A percentile compares a stretch with the other conserved stretches of the same genome.
These are phyloP conservation scores for Nigrograna mackinnonii DNA, from an alignment of 2,329 filamentous ascomycete genomes.

Conservation along the genomic window DNA sequence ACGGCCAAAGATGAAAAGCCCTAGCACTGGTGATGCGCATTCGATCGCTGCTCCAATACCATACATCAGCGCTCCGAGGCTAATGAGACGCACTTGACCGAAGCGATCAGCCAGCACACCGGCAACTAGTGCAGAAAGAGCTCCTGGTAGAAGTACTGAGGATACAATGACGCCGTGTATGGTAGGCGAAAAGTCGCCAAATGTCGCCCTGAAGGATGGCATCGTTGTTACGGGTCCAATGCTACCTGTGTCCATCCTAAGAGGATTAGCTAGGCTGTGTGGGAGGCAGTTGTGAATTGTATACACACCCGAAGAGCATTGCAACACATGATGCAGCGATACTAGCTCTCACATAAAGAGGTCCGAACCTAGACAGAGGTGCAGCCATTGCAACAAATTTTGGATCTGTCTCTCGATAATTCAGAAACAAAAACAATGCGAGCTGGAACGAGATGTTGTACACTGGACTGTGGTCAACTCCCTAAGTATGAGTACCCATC, in stretches of 20 bases:
- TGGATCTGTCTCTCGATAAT: too few relatives aligned
- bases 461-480: too few relatives aligned
- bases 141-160: constrained; percentile 60
- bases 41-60: constrained; percentile 58
- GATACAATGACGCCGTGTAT: constrained; percentile 64
- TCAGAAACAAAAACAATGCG: too few relatives aligned
- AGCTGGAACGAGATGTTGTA: too few relatives aligned
- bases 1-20: constrained; percentile 60
- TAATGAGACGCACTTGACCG: constrained; percentile 56
- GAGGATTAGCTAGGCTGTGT: too few relatives aligned
- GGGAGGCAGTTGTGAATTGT: too few relatives aligned
- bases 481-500: too few relatives aligned
- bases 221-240: constrained; percentile 65
- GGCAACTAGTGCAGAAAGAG: constrained; percentile 58
- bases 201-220: constrained; percentile 54
- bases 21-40: constrained; percentile 50
- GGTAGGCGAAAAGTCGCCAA: constrained; percentile 56
- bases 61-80: constrained; percentile 59
- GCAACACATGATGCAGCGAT: too few relatives aligned
- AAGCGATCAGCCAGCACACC: constrained; percentile 60
- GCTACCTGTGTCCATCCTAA: constrained; percentile 53
- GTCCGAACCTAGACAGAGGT: too few relatives aligned
- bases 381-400: too few relatives aligned
- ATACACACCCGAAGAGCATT: too few relatives aligned
- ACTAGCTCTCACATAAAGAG: too few relatives aligned